Percentiles rank a stretch among this genome's conserved stretches.
These are phyloP conservation scores for Cyanodermella asteris DNA, from an alignment of 2,329 filamentous ascomycete species.

Conservation along the genomic window DNA sequence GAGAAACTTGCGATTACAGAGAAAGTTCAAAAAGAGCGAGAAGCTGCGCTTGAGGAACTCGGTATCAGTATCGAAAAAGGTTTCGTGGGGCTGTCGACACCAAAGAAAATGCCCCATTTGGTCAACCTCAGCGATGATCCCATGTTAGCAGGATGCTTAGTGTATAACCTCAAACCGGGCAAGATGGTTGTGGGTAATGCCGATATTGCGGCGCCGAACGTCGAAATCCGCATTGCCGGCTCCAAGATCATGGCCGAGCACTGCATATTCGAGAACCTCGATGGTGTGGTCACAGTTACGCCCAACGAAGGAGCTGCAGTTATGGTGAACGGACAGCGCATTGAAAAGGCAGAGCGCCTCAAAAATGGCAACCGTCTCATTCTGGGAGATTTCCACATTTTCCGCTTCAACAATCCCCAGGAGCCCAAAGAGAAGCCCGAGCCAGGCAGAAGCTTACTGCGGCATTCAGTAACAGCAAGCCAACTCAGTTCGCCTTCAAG, in stretches of 20 bases:
- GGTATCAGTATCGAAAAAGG: conserved; percentile 98
- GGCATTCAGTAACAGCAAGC: conserved; percentile 51
- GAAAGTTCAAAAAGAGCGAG: conserved; percentile 90
- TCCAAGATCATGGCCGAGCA: conserved; percentile 83
- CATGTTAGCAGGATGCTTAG: conserved; percentile 78
- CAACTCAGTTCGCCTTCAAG: conserved; percentile 44
- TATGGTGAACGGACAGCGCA: conserved; percentile 90
- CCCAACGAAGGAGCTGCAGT: conserved; percentile 83
- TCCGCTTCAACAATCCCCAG: conserved; percentile 93
- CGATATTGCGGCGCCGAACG: conserved; percentile 50
- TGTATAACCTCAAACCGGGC: conserved; percentile 95
- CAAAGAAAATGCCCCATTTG: conserved; percentile 97
- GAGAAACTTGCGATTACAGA: conserved; percentile 89
- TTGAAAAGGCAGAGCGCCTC: conserved; percentile 65
- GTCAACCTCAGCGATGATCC: conserved; percentile 95
- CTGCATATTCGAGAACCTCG: conserved; percentile 80
- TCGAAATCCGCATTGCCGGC: conserved; percentile 83
- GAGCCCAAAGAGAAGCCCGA: conserved; percentile 84
- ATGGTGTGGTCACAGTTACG: conserved; percentile 79
- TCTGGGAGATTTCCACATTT: conserved; percentile 94
- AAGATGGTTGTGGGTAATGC: conserved; percentile 87
- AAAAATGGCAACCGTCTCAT: conserved; percentile 90
- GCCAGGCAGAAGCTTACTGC: conserved; percentile 65
- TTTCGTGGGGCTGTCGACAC: conserved; percentile 81
- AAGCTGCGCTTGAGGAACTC: conserved; percentile 82